Evolutionary conservation across 2,329 filamentous ascomycete species (phyloP), one percentile per base, ranked within the genome.

Genomic region (Epichloe sylvatica): DNA sequence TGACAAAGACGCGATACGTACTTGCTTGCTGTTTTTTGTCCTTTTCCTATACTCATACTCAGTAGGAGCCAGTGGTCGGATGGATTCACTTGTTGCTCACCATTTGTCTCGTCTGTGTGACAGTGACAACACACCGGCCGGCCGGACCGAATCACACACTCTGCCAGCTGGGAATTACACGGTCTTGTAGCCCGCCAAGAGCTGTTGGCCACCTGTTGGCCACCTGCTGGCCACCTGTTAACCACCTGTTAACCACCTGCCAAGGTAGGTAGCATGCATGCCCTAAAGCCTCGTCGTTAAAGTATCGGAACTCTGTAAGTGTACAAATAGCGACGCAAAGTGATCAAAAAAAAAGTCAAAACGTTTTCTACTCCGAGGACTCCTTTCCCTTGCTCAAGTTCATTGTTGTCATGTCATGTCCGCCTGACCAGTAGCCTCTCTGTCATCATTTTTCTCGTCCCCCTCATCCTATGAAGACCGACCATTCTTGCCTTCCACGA

Each of bases 391-490:
- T n/a, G 45, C 17, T 13, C 41, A 37, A 33, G 25, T 33, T 42
- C 39, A 30, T 36, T 30, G 39, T 17, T 21, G 21, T 39, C 9
- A 30, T 33, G n/a, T 39, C 9, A 30, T 30, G 23, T 37, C 8
- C 35, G 30, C 13, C 11, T 33, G 12, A 17, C 17, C n/a, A 41
- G n/a, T 7, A 5, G 12, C 11, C 47, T 12, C n/a, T 40, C 23
- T 15, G 6, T 45, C 47, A 45, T 25, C 13, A 40, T 21, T n/a
- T 5, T 33, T 6, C 49, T 42, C 30, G 55, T 55, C 43, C 53
- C 56, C 57, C 57, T 61, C 57, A 59, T 63, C 55, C 56, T 62
- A 62, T 56, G 58, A 60, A 60, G 57, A 57, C 53, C 52, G 57
- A 55, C 56, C 55, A 55, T 56, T 59, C 19, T 39, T 41, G 45